A percentile compares a stretch with the other conserved stretches of the same genome.
These are phyloP conservation scores for Metschnikowia reukaufii DNA, from an alignment of 805 yeast genomes.

Conservation along the genomic window DNA sequence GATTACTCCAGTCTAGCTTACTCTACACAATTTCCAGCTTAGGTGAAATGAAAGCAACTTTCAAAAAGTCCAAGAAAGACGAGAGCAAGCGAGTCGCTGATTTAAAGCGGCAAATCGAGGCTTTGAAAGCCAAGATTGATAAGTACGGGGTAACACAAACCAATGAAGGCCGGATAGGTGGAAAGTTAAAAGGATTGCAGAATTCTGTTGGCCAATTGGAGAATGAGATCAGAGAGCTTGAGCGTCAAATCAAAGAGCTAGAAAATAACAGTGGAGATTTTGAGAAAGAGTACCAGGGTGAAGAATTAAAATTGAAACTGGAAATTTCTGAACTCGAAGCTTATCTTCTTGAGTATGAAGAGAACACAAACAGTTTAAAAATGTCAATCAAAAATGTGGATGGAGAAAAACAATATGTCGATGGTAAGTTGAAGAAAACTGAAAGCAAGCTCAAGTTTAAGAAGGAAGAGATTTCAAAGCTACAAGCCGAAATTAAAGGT, in stretches of 20 bases:
- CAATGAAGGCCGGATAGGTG: slow-evolving; percentile 33
- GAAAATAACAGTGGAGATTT: slow-evolving; percentile 15
- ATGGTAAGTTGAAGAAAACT: slow-evolving; percentile 28
- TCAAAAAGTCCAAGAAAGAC: slow-evolving; percentile 37
- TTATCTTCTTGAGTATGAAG: slow-evolving; percentile 26
- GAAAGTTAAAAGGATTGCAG: slow-evolving; percentile 41
- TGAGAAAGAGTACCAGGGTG: slow-evolving; percentile 19
- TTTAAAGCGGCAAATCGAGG: slow-evolving; percentile 33
- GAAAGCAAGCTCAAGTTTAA: slow-evolving; percentile 25
- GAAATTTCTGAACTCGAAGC: slow-evolving; percentile 27
- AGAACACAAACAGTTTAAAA: slow-evolving; percentile 23
- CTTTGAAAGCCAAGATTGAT: slow-evolving; percentile 30
- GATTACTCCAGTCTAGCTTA: slow-evolving; percentile 36
- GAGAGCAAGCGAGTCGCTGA: slow-evolving; percentile 38
- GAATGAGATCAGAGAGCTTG: slow-evolving; percentile 30
- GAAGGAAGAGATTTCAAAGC: slow-evolving; percentile 27
- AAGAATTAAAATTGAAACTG: slow-evolving; percentile 21
- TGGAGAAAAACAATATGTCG: slow-evolving; percentile 23
- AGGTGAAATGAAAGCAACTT: slow-evolving; percentile 22
- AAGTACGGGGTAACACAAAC: slow-evolving; percentile 27
- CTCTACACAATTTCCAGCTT: slow-evolving; percentile 31
- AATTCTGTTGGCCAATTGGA: slow-evolving; percentile 41
- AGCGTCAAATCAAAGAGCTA: slow-evolving; percentile 19
- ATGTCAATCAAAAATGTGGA: slow-evolving; percentile 24
- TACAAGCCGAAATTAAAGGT: slow-evolving; percentile 27